Percentiles rank a stretch among this genome's conserved stretches.
These are phyloP conservation scores for Hirschfeldia incana DNA, from an alignment of 345 rosid species.

Conservation along the genomic window DNA sequence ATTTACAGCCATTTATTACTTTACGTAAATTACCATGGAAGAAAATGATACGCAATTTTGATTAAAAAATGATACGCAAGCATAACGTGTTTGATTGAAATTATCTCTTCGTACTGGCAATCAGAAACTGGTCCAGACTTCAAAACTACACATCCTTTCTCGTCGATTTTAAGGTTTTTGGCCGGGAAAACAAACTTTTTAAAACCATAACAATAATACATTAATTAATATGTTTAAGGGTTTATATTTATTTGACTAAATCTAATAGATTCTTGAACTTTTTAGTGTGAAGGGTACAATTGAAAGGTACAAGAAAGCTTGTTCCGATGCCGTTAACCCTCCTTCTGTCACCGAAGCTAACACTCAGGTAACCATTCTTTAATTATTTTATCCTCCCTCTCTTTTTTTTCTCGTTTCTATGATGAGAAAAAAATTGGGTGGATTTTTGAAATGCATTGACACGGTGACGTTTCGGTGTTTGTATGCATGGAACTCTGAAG, in stretches of 20 bases:
- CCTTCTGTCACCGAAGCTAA: conserved; percentile 79
- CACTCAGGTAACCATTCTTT: conserved; percentile 63
- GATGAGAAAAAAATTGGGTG: neutral
- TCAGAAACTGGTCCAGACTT: conserved; percentile 11
- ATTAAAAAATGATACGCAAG: neutral
- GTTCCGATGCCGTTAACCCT: conserved; percentile 58
- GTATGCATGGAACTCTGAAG: conserved; percentile 39
- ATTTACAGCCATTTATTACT: neutral
- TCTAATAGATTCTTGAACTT: neutral
- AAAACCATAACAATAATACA: neutral
- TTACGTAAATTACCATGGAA: neutral
- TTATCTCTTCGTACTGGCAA: neutral
- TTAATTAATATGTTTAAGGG: neutral
- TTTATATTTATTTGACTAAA: neutral
- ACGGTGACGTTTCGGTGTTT: conserved; percentile 28
- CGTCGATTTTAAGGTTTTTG: conserved; percentile 24
- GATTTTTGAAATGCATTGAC: conserved; percentile 12
- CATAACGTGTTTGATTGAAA: neutral
- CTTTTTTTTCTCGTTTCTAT: neutral
- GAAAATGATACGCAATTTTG: too few relatives aligned
- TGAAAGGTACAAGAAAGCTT: conserved; percentile 86
- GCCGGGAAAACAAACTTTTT: neutral
- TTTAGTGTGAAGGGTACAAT: conserved; percentile 79
- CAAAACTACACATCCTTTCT: conserved; percentile 18
- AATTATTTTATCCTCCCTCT: neutral